Evolutionary conservation across 108 stramenopile genomes (phyloP), one percentile per base, ranked within the genome.

Genomic region (Asterionellopsis glacialis): DNA sequence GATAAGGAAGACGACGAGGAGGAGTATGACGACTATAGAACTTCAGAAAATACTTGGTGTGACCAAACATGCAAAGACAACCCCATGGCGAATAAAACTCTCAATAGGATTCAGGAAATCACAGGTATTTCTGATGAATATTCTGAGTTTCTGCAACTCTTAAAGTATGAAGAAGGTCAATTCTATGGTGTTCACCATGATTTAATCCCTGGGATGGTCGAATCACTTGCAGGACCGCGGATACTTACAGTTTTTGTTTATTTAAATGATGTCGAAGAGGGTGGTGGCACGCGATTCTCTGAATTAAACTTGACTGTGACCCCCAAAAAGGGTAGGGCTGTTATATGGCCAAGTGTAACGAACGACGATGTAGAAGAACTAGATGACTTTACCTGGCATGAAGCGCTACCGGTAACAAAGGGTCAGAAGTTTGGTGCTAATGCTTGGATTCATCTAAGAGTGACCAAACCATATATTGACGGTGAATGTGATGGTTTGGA

Each of bases 161-260:
- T 90, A 12, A 43, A 68, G 3, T 90, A 90, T 64, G 52, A 57
- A 40, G 68, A 54, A 9, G 53, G 53, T 22, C 80, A 81, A 56
- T 76, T 48, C 26, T 80, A 75, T 57, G 63, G 57, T 25, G 54
- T 57, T 1, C 83, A 90, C 48, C 74, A 83, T 56, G 85, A 87
- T 56, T 69, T 72, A 26, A 74, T 86, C 24, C 28, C 13, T n/a
- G 43, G 72, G 55, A 66, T 79, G 24, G 39, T 19, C 18, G 40
- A 58, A 26, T 55, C 69, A 10, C 79, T 60, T 22, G 64, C 67
- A 47, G 95, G 95, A 4, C 83, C 84, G 1, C 81, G 95, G 24
- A 89, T 96, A 40, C 55, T 88, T 47, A 92, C 88, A 7, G 57
- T 92, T 10, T 96, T 86, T 69, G 62, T 96, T 22, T 96, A 96